Evolutionary conservation across 306 rosid species (phyloP).

Genomic region (Heteromeles arbutifolia): DNA sequence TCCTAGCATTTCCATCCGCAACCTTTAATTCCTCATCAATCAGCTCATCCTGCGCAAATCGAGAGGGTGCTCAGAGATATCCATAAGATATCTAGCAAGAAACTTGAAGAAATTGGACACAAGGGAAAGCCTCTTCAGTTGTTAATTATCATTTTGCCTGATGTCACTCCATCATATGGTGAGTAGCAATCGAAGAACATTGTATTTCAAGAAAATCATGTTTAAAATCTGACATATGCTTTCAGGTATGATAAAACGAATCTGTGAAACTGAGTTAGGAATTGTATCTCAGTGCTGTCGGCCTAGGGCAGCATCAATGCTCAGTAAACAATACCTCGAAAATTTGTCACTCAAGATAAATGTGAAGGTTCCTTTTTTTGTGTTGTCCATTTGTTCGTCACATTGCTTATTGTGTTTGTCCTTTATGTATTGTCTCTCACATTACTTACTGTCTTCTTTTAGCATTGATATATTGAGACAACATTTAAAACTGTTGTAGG

Average conservation of each 20-base stretch:
- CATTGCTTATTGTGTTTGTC: not conserved
- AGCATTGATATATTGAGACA: not conserved
- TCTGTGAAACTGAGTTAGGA: constrained; percentile 78
- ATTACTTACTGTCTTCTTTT: not conserved
- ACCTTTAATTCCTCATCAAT: constrained; percentile 30
- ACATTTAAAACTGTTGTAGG: constrained; percentile 28
- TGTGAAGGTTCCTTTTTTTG: constrained; percentile 52
- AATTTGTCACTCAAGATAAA: constrained; percentile 69
- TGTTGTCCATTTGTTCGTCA: too few species aligned
- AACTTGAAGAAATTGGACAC: not conserved
- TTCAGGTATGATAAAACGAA: constrained; percentile 42
- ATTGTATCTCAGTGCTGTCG: constrained; percentile 76
- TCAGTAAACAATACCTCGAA: constrained; percentile 55
- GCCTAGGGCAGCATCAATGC: constrained; percentile 27
- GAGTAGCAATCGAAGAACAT: not conserved
- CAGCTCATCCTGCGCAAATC: constrained; percentile 8
- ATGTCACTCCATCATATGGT: constrained; percentile 52
- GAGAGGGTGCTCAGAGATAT: constrained; percentile 35
- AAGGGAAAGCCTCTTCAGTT: constrained; percentile 31
- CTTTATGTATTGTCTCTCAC: not conserved
- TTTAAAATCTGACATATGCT: not conserved
- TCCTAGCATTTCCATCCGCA: constrained; percentile 25
- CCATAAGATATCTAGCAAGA: constrained; percentile 9
- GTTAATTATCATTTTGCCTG: constrained; percentile 66
- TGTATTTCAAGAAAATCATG: not conserved